These are phyloP conservation scores for Gleditsia sinensis DNA, from an alignment of 306 rosid species.

Conservation along the genomic window DNA sequence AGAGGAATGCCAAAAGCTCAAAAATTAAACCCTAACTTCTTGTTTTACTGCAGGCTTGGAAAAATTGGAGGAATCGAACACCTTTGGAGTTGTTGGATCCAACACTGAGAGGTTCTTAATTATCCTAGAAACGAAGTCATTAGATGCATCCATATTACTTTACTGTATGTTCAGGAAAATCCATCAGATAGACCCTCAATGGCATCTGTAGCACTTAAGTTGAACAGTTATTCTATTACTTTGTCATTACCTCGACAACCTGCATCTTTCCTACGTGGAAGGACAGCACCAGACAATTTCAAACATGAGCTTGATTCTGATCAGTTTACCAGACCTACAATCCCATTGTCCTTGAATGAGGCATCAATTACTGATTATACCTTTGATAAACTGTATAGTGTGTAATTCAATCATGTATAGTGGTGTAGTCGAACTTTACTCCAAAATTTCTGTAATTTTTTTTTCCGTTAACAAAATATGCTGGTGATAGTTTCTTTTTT, in stretches of 20 bases:
- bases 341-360: background rate
- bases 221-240: constrained; percentile 32
- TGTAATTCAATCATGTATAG: background rate
- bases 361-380: constrained; percentile 15
- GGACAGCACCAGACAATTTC: background rate
- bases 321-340: background rate
- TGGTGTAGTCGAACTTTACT: too few relatives aligned
- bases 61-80: constrained; percentile 1
- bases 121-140: constrained; percentile 24
- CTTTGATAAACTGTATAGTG: constrained; percentile 10
- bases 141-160: constrained; percentile 40
- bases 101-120: constrained; percentile 20
- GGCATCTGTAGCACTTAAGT: constrained; percentile 25
- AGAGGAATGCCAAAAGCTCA: background rate
- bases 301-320: background rate
- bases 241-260: constrained; percentile 42
- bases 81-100: constrained; percentile 27
- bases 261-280: constrained; percentile 15
- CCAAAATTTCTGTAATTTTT: too few relatives aligned
- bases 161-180: constrained; percentile 36
- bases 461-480: too few relatives aligned
- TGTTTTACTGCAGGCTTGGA: constrained; percentile 28
- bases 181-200: constrained; percentile 35
- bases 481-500: too few relatives aligned
- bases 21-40: background rate